phyloP scores from a whole-genome alignment of 306 rosid species.

The Acmispon strigosus region DNA sequence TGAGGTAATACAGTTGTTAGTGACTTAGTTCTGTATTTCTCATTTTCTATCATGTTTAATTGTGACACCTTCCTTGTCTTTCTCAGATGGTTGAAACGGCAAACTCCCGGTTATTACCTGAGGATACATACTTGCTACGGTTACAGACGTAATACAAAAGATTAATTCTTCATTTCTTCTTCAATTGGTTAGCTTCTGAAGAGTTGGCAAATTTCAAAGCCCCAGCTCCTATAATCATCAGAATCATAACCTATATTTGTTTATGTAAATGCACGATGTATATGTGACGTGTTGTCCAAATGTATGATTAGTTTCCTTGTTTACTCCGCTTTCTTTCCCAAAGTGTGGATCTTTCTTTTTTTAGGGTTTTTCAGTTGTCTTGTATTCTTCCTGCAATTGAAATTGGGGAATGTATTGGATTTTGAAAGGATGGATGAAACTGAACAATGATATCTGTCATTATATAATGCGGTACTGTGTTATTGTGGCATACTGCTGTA shows the following conservation, averaged over 20 bases:
- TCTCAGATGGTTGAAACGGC: slow-evolving; percentile 61
- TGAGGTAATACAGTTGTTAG: slow-evolving; percentile 44
- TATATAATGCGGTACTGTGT: not conserved
- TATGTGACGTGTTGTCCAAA: not conserved
- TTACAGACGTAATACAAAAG: slow-evolving; percentile 22
- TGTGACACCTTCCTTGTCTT: slow-evolving; percentile 9
- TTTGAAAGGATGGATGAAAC: not conserved
- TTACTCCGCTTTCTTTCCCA: not conserved
- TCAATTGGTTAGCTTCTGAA: slow-evolving; percentile 7
- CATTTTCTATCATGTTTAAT: slow-evolving; percentile 10
- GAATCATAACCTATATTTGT: not conserved
- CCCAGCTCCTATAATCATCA: not conserved
- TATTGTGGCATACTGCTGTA: not conserved
- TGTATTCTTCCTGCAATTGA: not conserved
- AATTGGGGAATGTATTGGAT: not conserved
- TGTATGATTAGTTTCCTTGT: slow-evolving; percentile 6
- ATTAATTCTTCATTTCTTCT: not conserved
- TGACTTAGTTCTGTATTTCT: not conserved
- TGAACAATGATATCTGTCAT: not conserved
- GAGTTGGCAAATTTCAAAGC: slow-evolving; percentile 5
- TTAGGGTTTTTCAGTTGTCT: not conserved
- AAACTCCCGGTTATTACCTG: slow-evolving; percentile 41
- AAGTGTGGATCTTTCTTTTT: not conserved
- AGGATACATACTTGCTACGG: slow-evolving; percentile 61
- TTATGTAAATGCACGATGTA: slow-evolving; percentile 9